phyloP scores from a whole-genome alignment of 2,329 filamentous ascomycete genomes.

The Pezicula carpinea region DNA sequence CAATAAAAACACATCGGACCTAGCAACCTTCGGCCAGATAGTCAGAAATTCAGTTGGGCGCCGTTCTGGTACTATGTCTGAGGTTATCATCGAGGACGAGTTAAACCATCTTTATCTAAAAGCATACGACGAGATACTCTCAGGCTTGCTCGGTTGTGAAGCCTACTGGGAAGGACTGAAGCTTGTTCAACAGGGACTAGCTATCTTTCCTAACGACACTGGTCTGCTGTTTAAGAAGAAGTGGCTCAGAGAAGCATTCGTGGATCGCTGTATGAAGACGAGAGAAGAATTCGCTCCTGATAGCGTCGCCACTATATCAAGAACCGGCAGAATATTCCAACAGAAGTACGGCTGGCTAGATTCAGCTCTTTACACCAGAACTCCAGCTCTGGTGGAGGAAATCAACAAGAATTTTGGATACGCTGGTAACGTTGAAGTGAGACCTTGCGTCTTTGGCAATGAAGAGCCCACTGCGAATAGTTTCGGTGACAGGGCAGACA shows the following conservation, averaged over 20 bases:
- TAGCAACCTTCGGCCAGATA: neutral
- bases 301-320: neutral
- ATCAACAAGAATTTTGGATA: constrained; percentile 15
- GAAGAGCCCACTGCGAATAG: neutral
- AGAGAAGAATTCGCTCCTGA: neutral
- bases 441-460: constrained; percentile 14
- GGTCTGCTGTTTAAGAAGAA: constrained; percentile 8
- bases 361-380: constrained; percentile 13
- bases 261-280: constrained; percentile 2
- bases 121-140: constrained; percentile 14
- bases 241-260: constrained; percentile 6
- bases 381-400: constrained; percentile 10
- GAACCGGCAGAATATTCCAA: constrained; percentile 17
- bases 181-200: constrained; percentile 12
- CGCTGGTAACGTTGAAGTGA: constrained; percentile 7
- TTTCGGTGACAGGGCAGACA: too few species aligned
- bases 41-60: constrained; percentile 5
- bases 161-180: constrained; percentile 20
- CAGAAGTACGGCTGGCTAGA: constrained; percentile 25
- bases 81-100: constrained; percentile 11
- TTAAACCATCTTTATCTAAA: constrained; percentile 6
- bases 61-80: neutral
- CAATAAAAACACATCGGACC: neutral
- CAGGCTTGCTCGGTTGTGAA: constrained; percentile 11
- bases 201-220: constrained; percentile 12